Evolutionary conservation across 371 early-diverging fungal species (phyloP).

Genomic region (Enterospora canceri): DNA sequence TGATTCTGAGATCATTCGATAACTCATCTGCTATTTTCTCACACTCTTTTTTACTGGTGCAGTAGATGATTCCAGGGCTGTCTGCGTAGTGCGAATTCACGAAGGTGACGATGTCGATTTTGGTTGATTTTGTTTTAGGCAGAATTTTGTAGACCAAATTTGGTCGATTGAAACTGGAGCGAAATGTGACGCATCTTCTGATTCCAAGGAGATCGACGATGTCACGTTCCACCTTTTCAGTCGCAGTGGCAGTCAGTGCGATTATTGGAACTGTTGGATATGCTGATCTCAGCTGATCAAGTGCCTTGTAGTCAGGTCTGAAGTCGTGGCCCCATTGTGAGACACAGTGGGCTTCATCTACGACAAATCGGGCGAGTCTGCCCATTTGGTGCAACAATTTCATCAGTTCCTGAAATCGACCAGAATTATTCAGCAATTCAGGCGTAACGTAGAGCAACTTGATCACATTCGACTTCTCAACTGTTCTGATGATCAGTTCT

Average conservation of each 20-base stretch:
- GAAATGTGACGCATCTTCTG: slow-evolving; percentile 57
- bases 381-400: slow-evolving; percentile 10
- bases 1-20: slow-evolving; percentile 58
- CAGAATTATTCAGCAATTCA: slow-evolving; percentile 69
- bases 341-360: slow-evolving; percentile 96
- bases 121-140: slow-evolving; percentile 58
- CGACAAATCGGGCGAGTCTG: slow-evolving; percentile 64
- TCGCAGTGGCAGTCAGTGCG: slow-evolving; percentile 94
- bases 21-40: slow-evolving; percentile 70
- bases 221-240: slow-evolving; percentile 68
- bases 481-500: slow-evolving; percentile 58
- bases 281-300: slow-evolving; percentile 59
- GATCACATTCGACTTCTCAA: slow-evolving; percentile 54
- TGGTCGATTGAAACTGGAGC: slow-evolving; percentile 57
- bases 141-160: slow-evolving; percentile 64
- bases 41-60: slow-evolving; percentile 69
- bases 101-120: slow-evolving; percentile 64
- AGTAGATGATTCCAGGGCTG: slow-evolving; percentile 90
- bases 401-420: slow-evolving; percentile 62
- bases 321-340: slow-evolving; percentile 92
- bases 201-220: slow-evolving; percentile 37
- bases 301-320: slow-evolving; percentile 56
- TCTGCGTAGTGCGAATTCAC: slow-evolving; percentile 62
- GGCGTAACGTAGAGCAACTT: slow-evolving; percentile 83
- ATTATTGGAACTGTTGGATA: slow-evolving; percentile 74